phyloP scores from a whole-genome alignment of 495 filamentous ascomycete species.

The Annulohypoxylon moriforme region DNA sequence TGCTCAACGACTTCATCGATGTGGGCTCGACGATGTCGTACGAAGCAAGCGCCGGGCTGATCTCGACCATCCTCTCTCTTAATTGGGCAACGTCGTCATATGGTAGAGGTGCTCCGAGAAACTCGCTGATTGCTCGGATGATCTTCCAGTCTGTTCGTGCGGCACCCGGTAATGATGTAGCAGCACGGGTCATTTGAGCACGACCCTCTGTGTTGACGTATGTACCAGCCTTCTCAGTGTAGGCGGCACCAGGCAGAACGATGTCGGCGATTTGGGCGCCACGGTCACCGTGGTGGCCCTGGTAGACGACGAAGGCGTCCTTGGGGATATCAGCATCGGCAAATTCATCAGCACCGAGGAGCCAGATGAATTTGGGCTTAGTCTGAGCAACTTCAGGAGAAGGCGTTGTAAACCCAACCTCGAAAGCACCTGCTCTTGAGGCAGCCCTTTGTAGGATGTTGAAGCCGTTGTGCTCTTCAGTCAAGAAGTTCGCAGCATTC shows the following conservation, averaged over 20 bases:
- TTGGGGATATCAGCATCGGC: conserved; percentile 82
- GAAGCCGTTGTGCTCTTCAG: conserved; percentile 95
- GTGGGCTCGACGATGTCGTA: conserved; percentile 92
- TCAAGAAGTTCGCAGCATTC: conserved; percentile 86
- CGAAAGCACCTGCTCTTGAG: conserved; percentile 90
- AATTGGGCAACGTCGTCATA: conserved; percentile 92
- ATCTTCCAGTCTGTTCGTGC: conserved; percentile 99
- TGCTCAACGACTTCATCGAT: conserved; percentile 76
- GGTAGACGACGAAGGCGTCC: conserved; percentile 95
- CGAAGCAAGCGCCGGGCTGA: conserved; percentile 84
- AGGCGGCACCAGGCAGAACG: conserved; percentile 91
- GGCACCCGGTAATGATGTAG: conserved; percentile 85
- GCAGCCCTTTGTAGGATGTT: conserved; percentile 94
- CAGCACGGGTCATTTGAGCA: conserved; percentile 89
- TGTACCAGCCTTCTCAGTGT: conserved; percentile 97
- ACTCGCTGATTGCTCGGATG: conserved; percentile 88
- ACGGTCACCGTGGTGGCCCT: conserved; percentile 95
- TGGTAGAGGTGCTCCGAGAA: conserved; percentile 84
- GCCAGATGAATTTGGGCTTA: conserved; percentile 94
- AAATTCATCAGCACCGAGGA: conserved; percentile 95
- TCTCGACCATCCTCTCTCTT: conserved; percentile 93
- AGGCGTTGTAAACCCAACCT: conserved; percentile 90
- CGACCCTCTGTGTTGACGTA: conserved; percentile 98
- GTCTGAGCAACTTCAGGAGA: conserved; percentile 80
- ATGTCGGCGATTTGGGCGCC: conserved; percentile 94